These are phyloP conservation scores for Candida michaelii DNA, from an alignment of 805 yeast genomes.

Conservation along the genomic window DNA sequence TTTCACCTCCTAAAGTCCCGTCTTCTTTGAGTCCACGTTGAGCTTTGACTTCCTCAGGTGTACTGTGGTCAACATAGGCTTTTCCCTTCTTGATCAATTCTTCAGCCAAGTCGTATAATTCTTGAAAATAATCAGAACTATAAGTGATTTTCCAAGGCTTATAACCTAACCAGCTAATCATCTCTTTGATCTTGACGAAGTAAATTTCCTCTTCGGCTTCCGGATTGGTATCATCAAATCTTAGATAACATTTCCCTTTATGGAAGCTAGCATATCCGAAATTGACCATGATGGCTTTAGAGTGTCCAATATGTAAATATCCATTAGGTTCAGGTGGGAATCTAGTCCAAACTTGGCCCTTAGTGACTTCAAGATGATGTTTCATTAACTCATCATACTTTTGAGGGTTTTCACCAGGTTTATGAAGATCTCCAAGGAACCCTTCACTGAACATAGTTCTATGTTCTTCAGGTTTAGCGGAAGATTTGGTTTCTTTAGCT, in stretches of 20 bases:
- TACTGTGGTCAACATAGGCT: slow-evolving; percentile 92
- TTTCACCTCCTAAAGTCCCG: slow-evolving; percentile 92
- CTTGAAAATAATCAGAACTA: slow-evolving; percentile 92
- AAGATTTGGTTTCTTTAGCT: slow-evolving; percentile 27
- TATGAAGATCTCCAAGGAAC: slow-evolving; percentile 90
- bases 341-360: slow-evolving; percentile 85
- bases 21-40: slow-evolving; percentile 90
- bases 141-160: slow-evolving; percentile 92
- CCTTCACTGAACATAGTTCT: slow-evolving; percentile 94
- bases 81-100: slow-evolving; percentile 63
- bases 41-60: slow-evolving; percentile 84
- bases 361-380: slow-evolving; percentile 74
- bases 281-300: slow-evolving; percentile 96
- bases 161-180: slow-evolving; percentile 94
- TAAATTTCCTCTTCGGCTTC: slow-evolving; percentile 96
- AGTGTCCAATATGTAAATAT: slow-evolving; percentile 94
- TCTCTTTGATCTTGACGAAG: slow-evolving; percentile 77
- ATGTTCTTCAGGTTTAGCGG: slow-evolving; percentile 19
- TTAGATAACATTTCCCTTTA: slow-evolving; percentile 83
- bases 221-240: slow-evolving; percentile 98
- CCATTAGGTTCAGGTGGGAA: slow-evolving; percentile 99
- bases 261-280: slow-evolving; percentile 93
- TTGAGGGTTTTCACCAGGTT: slow-evolving; percentile 94
- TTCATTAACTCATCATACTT: slow-evolving; percentile 79
- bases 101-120: slow-evolving; percentile 87